Evolutionary conservation across 129 eudicot genomes (phyloP).

Genomic region (Arctium minus): DNA sequence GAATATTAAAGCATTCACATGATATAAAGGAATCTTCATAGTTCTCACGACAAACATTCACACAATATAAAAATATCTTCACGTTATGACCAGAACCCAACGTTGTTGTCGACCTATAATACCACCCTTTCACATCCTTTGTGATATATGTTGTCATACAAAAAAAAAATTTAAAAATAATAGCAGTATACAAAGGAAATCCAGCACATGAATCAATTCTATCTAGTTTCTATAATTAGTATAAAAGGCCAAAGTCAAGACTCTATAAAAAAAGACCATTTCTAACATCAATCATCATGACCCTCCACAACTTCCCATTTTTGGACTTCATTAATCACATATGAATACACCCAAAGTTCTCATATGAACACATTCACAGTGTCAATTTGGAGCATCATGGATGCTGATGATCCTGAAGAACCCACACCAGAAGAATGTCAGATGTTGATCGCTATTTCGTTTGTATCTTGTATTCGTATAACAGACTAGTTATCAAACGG

Average conservation of each 20-base stretch:
- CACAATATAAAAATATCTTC: background rate
- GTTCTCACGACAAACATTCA: background rate
- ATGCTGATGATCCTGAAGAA: slow-evolving; percentile 6
- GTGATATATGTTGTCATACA: background rate
- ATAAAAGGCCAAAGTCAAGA: slow-evolving; percentile 15
- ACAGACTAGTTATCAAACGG: slow-evolving; percentile 31
- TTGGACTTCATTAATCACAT: background rate
- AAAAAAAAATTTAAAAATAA: background rate
- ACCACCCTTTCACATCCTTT: background rate
- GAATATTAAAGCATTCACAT: no score
- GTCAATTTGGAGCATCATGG: background rate
- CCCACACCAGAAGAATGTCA: slow-evolving; percentile 9
- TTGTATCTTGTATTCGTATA: background rate
- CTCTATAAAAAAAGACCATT: background rate
- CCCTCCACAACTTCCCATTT: background rate
- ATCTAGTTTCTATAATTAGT: background rate
- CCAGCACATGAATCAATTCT: slow-evolving; percentile 14
- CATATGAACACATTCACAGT: background rate
- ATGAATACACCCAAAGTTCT: background rate
- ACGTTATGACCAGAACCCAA: no score
- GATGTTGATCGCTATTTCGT: slow-evolving; percentile 5
- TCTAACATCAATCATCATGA: slow-evolving; percentile 6
- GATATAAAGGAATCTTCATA: no score
- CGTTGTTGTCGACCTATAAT: no score
- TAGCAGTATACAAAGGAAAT: background rate